Percentiles rank a stretch among this genome's conserved stretches.
These are phyloP conservation scores for Paramyrothecium roridum DNA, from an alignment of 2,329 filamentous ascomycete genomes.

Conservation along the genomic window DNA sequence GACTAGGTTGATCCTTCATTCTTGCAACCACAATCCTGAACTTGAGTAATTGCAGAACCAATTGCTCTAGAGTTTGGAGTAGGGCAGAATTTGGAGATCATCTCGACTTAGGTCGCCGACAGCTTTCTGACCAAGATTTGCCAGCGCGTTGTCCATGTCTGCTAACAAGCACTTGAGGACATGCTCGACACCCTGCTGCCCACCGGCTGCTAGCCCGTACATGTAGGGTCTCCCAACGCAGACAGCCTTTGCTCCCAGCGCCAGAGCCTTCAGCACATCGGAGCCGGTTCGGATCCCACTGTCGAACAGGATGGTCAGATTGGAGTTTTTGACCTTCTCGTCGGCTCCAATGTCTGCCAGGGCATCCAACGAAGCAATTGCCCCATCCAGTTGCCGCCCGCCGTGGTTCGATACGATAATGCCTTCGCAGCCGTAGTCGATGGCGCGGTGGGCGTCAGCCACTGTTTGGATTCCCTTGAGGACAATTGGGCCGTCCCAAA, in stretches of 20 bases:
- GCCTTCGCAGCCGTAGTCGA: constrained; percentile 32
- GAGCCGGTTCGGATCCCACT: constrained; percentile 36
- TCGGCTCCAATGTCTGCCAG: constrained; percentile 43
- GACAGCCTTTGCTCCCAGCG: constrained; percentile 36
- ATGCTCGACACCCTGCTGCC: constrained; percentile 51
- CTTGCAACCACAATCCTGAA: too few relatives aligned
- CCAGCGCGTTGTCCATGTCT: constrained; percentile 51
- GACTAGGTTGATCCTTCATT: too few relatives aligned
- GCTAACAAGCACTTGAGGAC: constrained; percentile 39
- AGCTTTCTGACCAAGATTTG: constrained; percentile 46
- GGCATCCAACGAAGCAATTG: constrained; percentile 51
- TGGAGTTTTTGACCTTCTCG: constrained; percentile 46
- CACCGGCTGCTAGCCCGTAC: constrained; percentile 31
- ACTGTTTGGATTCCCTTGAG: constrained; percentile 38
- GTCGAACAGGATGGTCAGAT: constrained; percentile 51
- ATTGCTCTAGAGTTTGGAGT: constrained; percentile 4
- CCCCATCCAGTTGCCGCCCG: constrained; percentile 37
- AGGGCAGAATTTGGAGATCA: constrained; percentile 11
- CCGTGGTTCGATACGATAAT: constrained; percentile 41
- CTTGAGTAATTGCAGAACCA: too few relatives aligned
- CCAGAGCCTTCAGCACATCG: constrained; percentile 37
- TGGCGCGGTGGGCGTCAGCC: constrained; percentile 34
- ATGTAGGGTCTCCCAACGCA: constrained; percentile 39
- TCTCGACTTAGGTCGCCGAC: constrained; percentile 18
- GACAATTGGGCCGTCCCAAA: constrained; percentile 55